Percentiles rank a stretch among this genome's conserved stretches.
Evolutionary conservation across 106 monocot species (phyloP).

Genomic region (Acorus gramineus): DNA sequence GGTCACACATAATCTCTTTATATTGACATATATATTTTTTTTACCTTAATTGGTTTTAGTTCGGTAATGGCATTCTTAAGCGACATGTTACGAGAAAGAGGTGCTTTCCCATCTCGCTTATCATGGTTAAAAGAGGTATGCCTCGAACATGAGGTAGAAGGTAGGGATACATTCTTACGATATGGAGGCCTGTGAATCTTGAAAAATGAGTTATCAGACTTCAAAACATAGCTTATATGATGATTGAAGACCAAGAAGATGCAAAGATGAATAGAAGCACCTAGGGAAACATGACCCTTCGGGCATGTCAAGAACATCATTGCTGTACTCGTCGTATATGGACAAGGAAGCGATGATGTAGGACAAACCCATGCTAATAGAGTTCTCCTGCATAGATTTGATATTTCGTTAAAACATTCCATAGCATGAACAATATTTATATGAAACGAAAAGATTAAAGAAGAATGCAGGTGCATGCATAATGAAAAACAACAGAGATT

Average conservation of each 20-base stretch:
- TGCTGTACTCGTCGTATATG: constrained; percentile 89
- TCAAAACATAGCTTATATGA: too few relatives aligned
- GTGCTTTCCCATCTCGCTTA: constrained; percentile 31
- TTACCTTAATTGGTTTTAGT: constrained; percentile 83
- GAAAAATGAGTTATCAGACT: too few relatives aligned
- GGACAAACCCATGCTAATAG: constrained; percentile 44
- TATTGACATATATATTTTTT: neutral
- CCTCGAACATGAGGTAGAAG: constrained; percentile 30
- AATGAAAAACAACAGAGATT: neutral
- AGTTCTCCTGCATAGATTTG: constrained; percentile 49
- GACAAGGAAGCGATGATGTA: constrained; percentile 65
- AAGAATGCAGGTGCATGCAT: too few relatives aligned
- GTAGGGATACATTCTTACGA: constrained; percentile 22
- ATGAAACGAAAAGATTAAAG: too few relatives aligned
- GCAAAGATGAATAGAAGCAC: constrained; percentile 9
- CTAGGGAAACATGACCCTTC: constrained; percentile 94
- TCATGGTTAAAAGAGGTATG: constrained; percentile 33
- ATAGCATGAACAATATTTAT: too few relatives aligned
- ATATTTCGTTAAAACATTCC: too few relatives aligned
- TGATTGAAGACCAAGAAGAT: neutral
- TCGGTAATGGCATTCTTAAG: constrained; percentile 63
- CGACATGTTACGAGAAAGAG: constrained; percentile 46
- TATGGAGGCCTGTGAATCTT: constrained; percentile 32
- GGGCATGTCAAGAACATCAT: constrained; percentile 80
- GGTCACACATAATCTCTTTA: too few relatives aligned